Conservation (phyloP, 2,329 filamentous ascomycete genomes). For the Pyricularia grisea region DNA sequence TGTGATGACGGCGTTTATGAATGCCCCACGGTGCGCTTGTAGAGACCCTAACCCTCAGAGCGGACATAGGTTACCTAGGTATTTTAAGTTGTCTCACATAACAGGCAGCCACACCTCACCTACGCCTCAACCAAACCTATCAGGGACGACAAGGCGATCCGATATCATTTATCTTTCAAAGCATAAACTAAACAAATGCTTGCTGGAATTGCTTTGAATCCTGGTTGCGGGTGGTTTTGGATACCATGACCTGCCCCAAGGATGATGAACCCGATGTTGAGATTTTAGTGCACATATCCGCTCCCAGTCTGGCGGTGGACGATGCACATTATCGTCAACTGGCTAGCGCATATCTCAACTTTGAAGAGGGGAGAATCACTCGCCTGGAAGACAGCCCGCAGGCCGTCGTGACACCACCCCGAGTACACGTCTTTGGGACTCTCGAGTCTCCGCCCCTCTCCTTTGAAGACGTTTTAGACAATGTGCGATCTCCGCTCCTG, state of each 20-base stretch:
- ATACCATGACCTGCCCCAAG: neutral
- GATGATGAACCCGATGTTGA: conserved; percentile 27
- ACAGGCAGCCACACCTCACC: neutral
- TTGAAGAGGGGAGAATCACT: conserved; percentile 20
- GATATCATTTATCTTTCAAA: neutral
- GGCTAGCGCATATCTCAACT: conserved; percentile 41
- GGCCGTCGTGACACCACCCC: neutral
- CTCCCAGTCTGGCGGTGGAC: conserved; percentile 36
- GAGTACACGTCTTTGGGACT: neutral
- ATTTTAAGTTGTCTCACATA: neutral
- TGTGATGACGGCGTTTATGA: no score
- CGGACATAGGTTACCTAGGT: neutral
- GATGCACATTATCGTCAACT: conserved; percentile 40
- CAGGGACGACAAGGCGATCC: neutral
- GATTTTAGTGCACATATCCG: conserved; percentile 46
- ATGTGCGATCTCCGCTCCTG: conserved; percentile 15
- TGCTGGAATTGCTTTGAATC: neutral
- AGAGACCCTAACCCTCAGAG: neutral
- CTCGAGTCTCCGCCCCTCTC: conserved; percentile 18
- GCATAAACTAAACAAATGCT: neutral
- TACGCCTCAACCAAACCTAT: neutral
- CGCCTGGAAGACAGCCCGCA: neutral
- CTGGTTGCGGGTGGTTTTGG: neutral
- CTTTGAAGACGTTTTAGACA: conserved; percentile 20
- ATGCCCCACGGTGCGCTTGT: no score